Conservation (phyloP, 208 protist genomes). For the Trypanosoma cruzi region DNA sequence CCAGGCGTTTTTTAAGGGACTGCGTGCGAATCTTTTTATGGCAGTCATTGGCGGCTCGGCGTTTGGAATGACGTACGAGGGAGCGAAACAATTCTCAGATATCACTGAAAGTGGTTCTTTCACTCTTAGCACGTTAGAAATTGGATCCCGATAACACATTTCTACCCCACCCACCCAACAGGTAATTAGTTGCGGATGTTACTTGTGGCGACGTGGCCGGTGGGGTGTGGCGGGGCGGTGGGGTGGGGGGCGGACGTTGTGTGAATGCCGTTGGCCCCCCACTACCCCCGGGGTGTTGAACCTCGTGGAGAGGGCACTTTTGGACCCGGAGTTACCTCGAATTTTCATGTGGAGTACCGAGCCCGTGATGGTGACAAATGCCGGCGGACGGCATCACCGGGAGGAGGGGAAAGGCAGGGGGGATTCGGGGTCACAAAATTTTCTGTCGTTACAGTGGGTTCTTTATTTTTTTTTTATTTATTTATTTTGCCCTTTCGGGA, state of each 20-base stretch:
- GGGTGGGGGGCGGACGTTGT: too few species aligned
- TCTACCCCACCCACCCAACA: neutral
- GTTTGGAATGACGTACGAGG: constrained; percentile 84
- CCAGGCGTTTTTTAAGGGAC: constrained; percentile 67
- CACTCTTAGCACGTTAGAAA: neutral
- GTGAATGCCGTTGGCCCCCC: too few species aligned
- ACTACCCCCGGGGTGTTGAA: too few species aligned
- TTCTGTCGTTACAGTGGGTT: neutral
- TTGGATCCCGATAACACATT: neutral
- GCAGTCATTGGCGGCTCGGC: constrained; percentile 63
- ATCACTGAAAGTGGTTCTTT: constrained; percentile 17
- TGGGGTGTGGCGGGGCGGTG: too few species aligned
- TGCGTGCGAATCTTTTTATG: constrained; percentile 70
- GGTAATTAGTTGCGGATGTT: neutral
- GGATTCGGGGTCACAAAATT: neutral
- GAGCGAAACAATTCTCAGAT: constrained; percentile 79
- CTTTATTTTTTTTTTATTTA: too few species aligned
- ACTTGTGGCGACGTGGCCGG: neutral
- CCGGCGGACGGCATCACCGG: too few species aligned
- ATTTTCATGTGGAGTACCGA: neutral
- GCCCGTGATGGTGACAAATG: neutral
- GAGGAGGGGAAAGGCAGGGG: too few species aligned
- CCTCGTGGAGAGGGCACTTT: too few species aligned
- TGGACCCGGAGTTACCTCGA: neutral
- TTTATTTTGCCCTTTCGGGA: neutral